Evolutionary conservation across 768 basidiomycete species (phyloP).

Genomic region (Serendipita sp.): DNA sequence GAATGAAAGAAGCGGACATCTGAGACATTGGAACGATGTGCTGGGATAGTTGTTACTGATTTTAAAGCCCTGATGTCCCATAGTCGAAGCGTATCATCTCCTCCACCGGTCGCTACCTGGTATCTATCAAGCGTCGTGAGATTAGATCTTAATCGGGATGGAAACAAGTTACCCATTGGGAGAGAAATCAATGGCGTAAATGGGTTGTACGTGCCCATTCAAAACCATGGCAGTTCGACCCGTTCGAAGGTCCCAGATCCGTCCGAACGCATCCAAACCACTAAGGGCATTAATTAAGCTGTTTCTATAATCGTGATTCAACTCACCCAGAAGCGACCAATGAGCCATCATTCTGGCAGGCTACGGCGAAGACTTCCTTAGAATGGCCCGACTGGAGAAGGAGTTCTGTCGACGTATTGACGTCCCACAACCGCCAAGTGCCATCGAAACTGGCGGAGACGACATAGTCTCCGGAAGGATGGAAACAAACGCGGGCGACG

Average conservation of each 20-base stretch:
- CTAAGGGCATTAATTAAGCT: conserved; percentile 25
- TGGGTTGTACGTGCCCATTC: conserved; percentile 89
- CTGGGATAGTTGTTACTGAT: conserved; percentile 90
- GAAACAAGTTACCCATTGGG: conserved; percentile 70
- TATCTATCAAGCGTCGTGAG: conserved; percentile 37
- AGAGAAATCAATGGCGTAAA: conserved; percentile 82
- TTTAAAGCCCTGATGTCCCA: conserved; percentile 95
- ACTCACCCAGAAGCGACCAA: conserved; percentile 83
- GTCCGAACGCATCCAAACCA: conserved; percentile 89
- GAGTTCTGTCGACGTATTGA: conserved; percentile 62
- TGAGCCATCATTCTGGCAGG: conserved; percentile 91
- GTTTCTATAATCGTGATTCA: not conserved
- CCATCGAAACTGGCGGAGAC: conserved; percentile 95
- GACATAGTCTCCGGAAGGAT: conserved; percentile 86
- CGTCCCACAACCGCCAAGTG: conserved; percentile 96
- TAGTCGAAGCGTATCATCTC: conserved; percentile 94
- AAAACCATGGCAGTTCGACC: conserved; percentile 96
- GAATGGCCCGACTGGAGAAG: conserved; percentile 93
- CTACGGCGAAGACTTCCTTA: conserved; percentile 90
- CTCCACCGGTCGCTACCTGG: conserved; percentile 92
- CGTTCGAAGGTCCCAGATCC: conserved; percentile 93
- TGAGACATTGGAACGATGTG: conserved; percentile 86
- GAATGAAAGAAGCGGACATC: conserved; percentile 86
- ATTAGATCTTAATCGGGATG: not conserved
- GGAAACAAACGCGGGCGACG: conserved; percentile 88